Evolutionary conservation across 176 grass and related monocot genomes (phyloP).

Genomic region (Pontederia paniculata): DNA sequence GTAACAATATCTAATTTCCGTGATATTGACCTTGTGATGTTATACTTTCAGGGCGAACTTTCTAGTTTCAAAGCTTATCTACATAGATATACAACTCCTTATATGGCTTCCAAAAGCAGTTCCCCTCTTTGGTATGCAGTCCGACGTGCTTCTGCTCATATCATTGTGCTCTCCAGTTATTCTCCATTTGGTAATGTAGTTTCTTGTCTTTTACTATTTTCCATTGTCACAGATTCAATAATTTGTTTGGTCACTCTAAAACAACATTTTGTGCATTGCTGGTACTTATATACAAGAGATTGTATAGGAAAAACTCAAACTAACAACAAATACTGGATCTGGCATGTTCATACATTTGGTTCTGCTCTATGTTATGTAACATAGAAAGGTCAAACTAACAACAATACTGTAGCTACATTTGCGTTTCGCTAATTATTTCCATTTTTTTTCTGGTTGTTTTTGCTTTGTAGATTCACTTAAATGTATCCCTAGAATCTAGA

Average conservation of each 20-base stretch:
- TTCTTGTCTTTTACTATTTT: slow-evolving; percentile 4
- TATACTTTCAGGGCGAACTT: slow-evolving; percentile 55
- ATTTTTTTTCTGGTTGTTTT: too few relatives aligned
- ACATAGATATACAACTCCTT: slow-evolving; percentile 62
- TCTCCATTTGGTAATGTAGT: slow-evolving; percentile 76
- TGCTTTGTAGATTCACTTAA: too few relatives aligned
- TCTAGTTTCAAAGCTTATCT: slow-evolving; percentile 68
- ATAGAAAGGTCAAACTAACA: too few relatives aligned
- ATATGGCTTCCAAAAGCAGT: slow-evolving; percentile 73
- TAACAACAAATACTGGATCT: too few relatives aligned
- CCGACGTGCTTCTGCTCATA: slow-evolving; percentile 85
- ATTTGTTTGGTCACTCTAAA: background rate
- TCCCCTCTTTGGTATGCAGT: slow-evolving; percentile 95
- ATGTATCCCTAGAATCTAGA: too few relatives aligned
- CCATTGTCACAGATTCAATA: background rate
- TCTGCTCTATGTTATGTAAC: too few relatives aligned
- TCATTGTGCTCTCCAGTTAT: slow-evolving; percentile 96
- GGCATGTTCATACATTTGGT: too few relatives aligned
- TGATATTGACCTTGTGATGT: slow-evolving; percentile 14
- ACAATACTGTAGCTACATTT: too few relatives aligned
- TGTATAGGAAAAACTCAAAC: too few relatives aligned
- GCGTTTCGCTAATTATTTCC: too few relatives aligned
- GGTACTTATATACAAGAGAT: too few relatives aligned
- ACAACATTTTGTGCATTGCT: background rate
- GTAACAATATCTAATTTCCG: background rate